Evolutionary conservation across 306 rosid species (phyloP), one percentile per base, ranked within the genome.

Genomic region (Echinosophora koreensis): DNA sequence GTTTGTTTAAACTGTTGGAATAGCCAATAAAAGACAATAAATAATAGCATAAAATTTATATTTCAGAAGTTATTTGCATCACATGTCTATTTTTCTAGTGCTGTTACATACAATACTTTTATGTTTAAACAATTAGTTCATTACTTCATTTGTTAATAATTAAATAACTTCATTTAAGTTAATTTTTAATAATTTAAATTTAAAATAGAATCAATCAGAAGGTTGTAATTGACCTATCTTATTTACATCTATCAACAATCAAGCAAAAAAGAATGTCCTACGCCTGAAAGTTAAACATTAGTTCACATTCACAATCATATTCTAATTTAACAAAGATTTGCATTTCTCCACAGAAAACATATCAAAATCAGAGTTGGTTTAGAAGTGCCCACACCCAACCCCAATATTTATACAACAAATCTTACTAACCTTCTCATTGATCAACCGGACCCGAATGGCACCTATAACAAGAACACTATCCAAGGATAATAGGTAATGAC

Each of bases 1-100:
- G 56, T 44, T 46, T 56, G 56, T n/a, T 64, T 32, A 59, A 66
- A 34, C 30, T 8, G 54, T 46, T 15, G 37, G 66, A 71, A 52
- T 28, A 9, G 41, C 17, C 69, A 73, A 59, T 30, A 8, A 42
- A 73, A 28, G 15, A 44, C 4, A 56, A 15, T 6, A 73, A 59
- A 27, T 28, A 60, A 44, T 34, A 6, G 11, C 69, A 73, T 44
- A 18, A 10, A 59, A 73, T 0, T 13, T 30, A 42, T n/a, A 72
- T 72, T 37, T 41, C 56, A 27, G 15, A 56, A 72, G 30, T 27
- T 12, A 58, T 46, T 18, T 8, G 42, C 66, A 30, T 30, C 22
- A 22, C 22, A 22, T 22, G 22, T 22, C 22, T 30, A 30, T 30
- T 30, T 30, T 30, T 30, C 32, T 30, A 30, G 32, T 30, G 32